Conservation (phyloP, 495 filamentous ascomycete genomes). For the Neurospora sublineolata region DNA sequence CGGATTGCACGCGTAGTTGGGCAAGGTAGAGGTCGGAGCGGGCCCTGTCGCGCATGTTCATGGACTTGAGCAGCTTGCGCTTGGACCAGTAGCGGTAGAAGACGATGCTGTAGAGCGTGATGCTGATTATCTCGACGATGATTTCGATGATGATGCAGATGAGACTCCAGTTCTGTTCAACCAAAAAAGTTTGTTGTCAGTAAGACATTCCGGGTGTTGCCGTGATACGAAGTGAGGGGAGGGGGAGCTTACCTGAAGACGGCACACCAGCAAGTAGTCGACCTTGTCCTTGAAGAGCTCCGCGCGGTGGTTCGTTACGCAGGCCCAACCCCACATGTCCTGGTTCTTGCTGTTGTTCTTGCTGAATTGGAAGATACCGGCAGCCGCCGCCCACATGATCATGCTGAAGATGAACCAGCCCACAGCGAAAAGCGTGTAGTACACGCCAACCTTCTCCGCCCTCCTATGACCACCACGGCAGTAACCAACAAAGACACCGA, state of each 20-base stretch:
- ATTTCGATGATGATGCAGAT: constrained; percentile 97
- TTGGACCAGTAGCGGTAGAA: constrained; percentile 97
- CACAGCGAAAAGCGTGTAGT: constrained; percentile 86
- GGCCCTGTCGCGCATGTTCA: constrained; percentile 90
- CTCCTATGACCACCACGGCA: constrained; percentile 78
- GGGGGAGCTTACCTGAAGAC: constrained; percentile 59
- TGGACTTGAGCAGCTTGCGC: constrained; percentile 83
- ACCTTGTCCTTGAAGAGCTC: constrained; percentile 65
- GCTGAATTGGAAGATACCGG: constrained; percentile 68
- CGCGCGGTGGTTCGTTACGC: constrained; percentile 71
- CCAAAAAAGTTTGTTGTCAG: constrained; percentile 8
- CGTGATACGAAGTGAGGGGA: neutral
- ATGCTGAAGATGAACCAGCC: constrained; percentile 90
- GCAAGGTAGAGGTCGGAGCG: constrained; percentile 91
- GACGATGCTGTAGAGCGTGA: constrained; percentile 82
- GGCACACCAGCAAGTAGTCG: constrained; percentile 86
- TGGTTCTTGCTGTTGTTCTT: constrained; percentile 60
- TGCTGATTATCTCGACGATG: constrained; percentile 81
- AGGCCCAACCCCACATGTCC: constrained; percentile 96
- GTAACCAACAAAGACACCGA: constrained; percentile 77
- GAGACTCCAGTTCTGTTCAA: constrained; percentile 73
- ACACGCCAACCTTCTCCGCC: constrained; percentile 84
- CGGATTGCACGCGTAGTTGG: constrained; percentile 82
- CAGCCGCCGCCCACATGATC: constrained; percentile 83
- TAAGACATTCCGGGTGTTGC: neutral